Evolutionary conservation across 2,329 filamentous ascomycete species (phyloP).

Genomic region (Pezicula radicicola): DNA sequence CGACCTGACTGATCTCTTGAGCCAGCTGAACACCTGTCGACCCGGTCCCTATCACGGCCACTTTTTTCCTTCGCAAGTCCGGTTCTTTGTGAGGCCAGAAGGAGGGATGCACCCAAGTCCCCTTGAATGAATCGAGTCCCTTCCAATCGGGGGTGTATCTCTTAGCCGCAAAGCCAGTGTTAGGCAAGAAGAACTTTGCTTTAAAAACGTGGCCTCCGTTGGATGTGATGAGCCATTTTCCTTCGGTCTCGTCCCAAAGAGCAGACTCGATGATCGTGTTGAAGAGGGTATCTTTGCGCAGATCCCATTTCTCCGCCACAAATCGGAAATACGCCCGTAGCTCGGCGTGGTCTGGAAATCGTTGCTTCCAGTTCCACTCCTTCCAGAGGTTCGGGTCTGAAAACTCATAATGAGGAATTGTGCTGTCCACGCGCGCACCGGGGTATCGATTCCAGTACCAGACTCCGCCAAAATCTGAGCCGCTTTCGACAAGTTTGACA

Average conservation of each 20-base stretch:
- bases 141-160: constrained; percentile 30
- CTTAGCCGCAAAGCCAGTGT: constrained; percentile 13
- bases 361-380: constrained; percentile 3
- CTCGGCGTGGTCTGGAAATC: constrained; percentile 56
- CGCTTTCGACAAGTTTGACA: neutral
- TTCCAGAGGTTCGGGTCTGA: neutral
- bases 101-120: constrained; percentile 40
- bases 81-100: constrained; percentile 33
- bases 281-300: constrained; percentile 55
- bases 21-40: constrained; percentile 30
- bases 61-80: constrained; percentile 24
- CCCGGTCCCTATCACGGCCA: constrained; percentile 33
- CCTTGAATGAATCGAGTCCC: constrained; percentile 43
- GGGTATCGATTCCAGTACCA: constrained; percentile 56
- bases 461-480: constrained; percentile 34
- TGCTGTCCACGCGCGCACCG: constrained; percentile 32
- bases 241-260: constrained; percentile 47
- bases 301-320: constrained; percentile 47
- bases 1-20: constrained; percentile 31
- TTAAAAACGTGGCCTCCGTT: constrained; percentile 10
- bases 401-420: constrained; percentile 12
- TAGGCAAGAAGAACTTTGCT: constrained; percentile 12
- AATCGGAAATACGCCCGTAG: constrained; percentile 50
- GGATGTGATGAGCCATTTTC: constrained; percentile 47
- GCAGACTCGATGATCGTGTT: constrained; percentile 48